A percentile compares a stretch with the other conserved stretches of the same genome.
Evolutionary conservation across 352 stramenopile species (phyloP).

Genomic region (Phytophthora fragariae): DNA sequence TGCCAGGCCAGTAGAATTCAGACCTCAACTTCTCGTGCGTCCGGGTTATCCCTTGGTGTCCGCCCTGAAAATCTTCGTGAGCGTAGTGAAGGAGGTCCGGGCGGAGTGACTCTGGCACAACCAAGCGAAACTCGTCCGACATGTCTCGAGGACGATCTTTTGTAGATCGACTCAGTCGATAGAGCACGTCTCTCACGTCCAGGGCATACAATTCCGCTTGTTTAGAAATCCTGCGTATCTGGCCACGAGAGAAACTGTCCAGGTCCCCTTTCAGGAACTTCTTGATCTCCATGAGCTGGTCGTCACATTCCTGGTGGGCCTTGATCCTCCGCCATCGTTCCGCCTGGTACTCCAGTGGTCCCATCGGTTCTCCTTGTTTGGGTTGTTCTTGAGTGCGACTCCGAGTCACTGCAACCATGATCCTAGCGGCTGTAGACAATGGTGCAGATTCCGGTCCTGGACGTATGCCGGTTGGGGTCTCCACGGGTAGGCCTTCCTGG

Average conservation of each 20-base stretch:
- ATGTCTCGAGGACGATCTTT: neutral
- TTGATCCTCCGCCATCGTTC: constrained; percentile 12
- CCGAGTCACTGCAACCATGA: neutral
- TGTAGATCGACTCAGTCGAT: neutral
- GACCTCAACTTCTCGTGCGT: neutral
- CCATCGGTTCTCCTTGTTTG: neutral
- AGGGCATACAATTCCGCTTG: neutral
- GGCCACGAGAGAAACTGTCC: neutral
- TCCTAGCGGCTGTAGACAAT: neutral
- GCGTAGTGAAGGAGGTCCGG: too few species aligned
- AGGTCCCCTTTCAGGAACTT: constrained; percentile 5
- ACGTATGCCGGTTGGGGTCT: neutral
- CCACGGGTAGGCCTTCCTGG: neutral
- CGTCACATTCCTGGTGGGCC: neutral
- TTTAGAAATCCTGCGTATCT: neutral
- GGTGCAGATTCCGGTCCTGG: neutral
- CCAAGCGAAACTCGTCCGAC: neutral
- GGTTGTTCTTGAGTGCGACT: neutral
- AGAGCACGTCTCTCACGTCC: neutral
- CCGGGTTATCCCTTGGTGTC: neutral
- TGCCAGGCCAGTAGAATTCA: neutral
- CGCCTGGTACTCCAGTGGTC: neutral
- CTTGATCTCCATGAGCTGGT: neutral
- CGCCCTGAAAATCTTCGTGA: neutral
- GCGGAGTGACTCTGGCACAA: neutral